These are phyloP conservation scores for Garcia nutans DNA, from an alignment of 345 rosid genomes.

Conservation along the genomic window DNA sequence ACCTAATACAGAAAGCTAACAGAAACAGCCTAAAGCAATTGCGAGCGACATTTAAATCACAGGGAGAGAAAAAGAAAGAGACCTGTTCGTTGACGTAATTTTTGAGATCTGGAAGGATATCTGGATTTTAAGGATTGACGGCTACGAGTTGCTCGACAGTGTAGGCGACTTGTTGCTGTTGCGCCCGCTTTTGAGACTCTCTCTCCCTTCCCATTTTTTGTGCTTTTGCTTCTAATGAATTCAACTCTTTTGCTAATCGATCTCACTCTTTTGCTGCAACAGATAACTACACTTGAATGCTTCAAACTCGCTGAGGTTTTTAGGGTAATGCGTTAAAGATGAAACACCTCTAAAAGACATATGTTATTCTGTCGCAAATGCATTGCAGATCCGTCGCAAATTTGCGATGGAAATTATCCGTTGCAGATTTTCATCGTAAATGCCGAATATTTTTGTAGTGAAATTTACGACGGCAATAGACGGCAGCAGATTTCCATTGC, in stretches of 20 bases:
- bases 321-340: neutral
- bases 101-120: constrained; percentile 91
- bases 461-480: too few species aligned
- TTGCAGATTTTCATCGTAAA: too few species aligned
- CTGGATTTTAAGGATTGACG: constrained; percentile 96
- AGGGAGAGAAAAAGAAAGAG: too few species aligned
- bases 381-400: too few species aligned
- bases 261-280: neutral
- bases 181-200: constrained; percentile 42
- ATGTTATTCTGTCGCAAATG: too few species aligned
- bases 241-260: neutral
- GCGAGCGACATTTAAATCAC: too few species aligned
- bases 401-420: too few species aligned
- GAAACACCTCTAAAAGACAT: neutral
- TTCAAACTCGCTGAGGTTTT: neutral
- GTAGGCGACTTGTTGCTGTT: constrained; percentile 50
- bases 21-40: too few species aligned
- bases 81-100: constrained; percentile 96
- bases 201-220: constrained; percentile 39
- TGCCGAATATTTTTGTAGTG: too few species aligned
- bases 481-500: too few species aligned
- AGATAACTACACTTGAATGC: neutral
- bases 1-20: too few species aligned
- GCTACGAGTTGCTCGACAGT: constrained; percentile 91
- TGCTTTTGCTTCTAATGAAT: neutral